These are phyloP conservation scores for Breviolum minutum DNA, from an alignment of 73 alveolate species.

Conservation along the genomic window DNA sequence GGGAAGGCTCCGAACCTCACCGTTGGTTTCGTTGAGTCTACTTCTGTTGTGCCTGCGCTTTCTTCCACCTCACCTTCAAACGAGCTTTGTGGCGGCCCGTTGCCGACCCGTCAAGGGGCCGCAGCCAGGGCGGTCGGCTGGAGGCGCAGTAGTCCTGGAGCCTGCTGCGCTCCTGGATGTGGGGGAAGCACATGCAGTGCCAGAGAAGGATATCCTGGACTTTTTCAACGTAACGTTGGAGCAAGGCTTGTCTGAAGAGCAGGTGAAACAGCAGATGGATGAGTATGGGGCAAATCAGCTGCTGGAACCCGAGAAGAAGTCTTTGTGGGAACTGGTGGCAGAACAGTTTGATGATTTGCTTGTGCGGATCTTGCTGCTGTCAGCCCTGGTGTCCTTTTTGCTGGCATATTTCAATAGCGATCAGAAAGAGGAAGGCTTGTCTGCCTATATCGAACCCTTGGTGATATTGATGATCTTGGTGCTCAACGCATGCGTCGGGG, in stretches of 20 bases:
- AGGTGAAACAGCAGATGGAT: constrained; percentile 38
- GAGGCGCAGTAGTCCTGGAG: background rate
- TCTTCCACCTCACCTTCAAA: background rate
- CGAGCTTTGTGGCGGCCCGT: background rate
- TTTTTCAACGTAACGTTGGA: constrained; percentile 82
- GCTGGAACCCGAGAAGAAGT: constrained; percentile 66
- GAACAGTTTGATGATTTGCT: constrained; percentile 81
- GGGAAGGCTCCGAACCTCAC: constrained; percentile 43
- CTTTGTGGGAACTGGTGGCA: constrained; percentile 80
- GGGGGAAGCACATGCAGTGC: constrained; percentile 14
- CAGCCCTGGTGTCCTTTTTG: constrained; percentile 72
- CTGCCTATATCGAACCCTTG: constrained; percentile 99
- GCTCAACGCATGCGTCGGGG: constrained; percentile 96
- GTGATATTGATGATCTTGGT: background rate
- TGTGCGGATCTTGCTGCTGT: constrained; percentile 68
- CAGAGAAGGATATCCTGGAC: constrained; percentile 40
- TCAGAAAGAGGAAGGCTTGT: constrained; percentile 95
- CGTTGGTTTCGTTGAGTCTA: constrained; percentile 25
- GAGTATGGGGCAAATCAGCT: constrained; percentile 66
- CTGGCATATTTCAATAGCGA: constrained; percentile 86
- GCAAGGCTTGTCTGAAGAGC: constrained; percentile 37
- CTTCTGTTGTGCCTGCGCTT: background rate
- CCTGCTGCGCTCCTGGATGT: background rate
- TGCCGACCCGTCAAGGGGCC: background rate
- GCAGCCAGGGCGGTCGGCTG: background rate